phyloP scores from a whole-genome alignment of 495 filamentous ascomycete genomes.

The Penicillium bovifimosum region DNA sequence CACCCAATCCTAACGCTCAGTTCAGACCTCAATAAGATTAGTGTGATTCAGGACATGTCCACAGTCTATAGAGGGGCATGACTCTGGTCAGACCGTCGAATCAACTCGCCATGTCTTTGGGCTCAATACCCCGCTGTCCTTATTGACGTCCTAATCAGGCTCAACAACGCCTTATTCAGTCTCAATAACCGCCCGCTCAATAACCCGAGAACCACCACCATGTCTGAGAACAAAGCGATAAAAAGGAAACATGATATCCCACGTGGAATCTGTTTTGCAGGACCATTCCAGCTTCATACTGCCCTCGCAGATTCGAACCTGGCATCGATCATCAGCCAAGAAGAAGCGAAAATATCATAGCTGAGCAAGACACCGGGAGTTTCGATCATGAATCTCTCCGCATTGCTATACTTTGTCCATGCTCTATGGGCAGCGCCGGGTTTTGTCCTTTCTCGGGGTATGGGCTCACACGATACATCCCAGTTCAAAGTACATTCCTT shows the following conservation, averaged over 20 bases:
- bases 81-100: background rate
- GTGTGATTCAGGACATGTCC: background rate
- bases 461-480: slow-evolving; percentile 9
- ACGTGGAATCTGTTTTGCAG: background rate
- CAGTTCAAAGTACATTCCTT: slow-evolving; percentile 27
- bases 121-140: background rate
- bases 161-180: slow-evolving; percentile 17
- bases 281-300: background rate
- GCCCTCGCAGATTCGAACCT: background rate
- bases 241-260: slow-evolving; percentile 5
- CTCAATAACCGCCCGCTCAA: slow-evolving; percentile 9
- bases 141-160: slow-evolving; percentile 22
- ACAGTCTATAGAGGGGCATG: background rate
- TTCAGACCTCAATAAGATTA: background rate
- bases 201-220: background rate
- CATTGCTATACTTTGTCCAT: slow-evolving; percentile 18
- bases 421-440: slow-evolving; percentile 13
- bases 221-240: background rate
- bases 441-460: slow-evolving; percentile 1
- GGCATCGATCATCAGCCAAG: background rate
- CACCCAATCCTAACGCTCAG: too few relatives aligned
- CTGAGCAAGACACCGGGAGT: background rate
- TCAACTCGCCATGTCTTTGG: background rate
- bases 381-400: slow-evolving; percentile 17
- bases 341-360: background rate